These are phyloP conservation scores for Fusarium secorum DNA, from an alignment of 2,329 filamentous ascomycete species.

Conservation along the genomic window DNA sequence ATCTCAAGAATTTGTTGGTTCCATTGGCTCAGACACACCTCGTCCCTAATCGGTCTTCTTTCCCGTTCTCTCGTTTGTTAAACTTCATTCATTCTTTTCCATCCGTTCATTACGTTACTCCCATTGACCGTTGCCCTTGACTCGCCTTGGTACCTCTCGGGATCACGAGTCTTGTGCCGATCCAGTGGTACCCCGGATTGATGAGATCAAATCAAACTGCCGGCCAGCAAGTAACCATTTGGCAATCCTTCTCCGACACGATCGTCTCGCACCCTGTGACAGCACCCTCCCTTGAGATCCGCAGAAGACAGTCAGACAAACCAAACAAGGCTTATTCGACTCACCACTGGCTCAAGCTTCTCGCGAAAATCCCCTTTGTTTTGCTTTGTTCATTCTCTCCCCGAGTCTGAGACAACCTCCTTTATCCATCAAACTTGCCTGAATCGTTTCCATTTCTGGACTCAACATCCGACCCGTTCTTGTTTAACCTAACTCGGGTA, in stretches of 20 bases:
- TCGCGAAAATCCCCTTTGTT: slow-evolving; percentile 28
- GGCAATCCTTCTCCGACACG: slow-evolving; percentile 11
- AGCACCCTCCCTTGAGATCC: slow-evolving; percentile 38
- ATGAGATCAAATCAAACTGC: slow-evolving; percentile 35
- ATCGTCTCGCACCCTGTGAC: slow-evolving; percentile 16
- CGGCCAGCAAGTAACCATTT: slow-evolving; percentile 25
- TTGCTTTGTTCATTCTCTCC: slow-evolving; percentile 35
- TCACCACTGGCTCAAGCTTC: slow-evolving; percentile 17
- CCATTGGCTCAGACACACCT: slow-evolving; percentile 28
- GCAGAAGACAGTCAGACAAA: slow-evolving; percentile 20
- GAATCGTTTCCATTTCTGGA: slow-evolving; percentile 31
- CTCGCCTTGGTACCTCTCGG: slow-evolving; percentile 5
- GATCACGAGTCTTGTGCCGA: slow-evolving; percentile 20
- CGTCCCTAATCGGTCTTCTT: slow-evolving; percentile 20
- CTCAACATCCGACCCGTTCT: slow-evolving; percentile 25
- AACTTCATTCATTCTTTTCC: slow-evolving; percentile 29
- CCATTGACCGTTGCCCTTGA: slow-evolving; percentile 18
- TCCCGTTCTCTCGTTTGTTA: slow-evolving; percentile 23
- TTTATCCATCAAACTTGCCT: slow-evolving; percentile 33
- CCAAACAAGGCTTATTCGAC: slow-evolving; percentile 17
- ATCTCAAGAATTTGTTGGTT: slow-evolving; percentile 27
- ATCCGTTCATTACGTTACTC: slow-evolving; percentile 26
- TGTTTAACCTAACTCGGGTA: slow-evolving; percentile 12
- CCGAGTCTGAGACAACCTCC: slow-evolving; percentile 40
- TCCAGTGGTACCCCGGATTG: slow-evolving; percentile 31